Percentiles rank a stretch among this genome's conserved stretches.
Evolutionary conservation across 257 asterid genomes (phyloP).

Genomic region (Anisodus tanguticus): DNA sequence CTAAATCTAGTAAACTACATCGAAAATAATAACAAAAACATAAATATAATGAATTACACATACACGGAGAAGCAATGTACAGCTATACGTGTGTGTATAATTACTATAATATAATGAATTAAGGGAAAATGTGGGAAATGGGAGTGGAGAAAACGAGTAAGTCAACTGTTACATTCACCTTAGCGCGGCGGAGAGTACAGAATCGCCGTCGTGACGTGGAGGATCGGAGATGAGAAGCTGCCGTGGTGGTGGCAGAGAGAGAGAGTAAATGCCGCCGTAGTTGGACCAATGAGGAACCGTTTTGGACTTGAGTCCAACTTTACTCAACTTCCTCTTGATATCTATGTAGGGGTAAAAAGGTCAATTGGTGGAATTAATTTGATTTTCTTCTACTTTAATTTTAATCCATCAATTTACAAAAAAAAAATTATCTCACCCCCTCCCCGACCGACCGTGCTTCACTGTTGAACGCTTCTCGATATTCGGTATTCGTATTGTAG

Average conservation of each 20-base stretch:
- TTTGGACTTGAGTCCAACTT: slow-evolving; percentile 8
- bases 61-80: neutral
- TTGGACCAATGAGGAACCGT: neutral
- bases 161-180: neutral
- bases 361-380: neutral
- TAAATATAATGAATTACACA: neutral
- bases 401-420: neutral
- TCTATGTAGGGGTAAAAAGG: neutral
- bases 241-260: neutral
- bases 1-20: neutral
- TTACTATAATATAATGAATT: neutral
- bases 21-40: neutral
- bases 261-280: neutral
- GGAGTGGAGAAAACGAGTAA: neutral
- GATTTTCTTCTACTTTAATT: neutral
- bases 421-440: no score
- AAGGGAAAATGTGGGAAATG: neutral
- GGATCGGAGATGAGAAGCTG: slow-evolving; percentile 1
- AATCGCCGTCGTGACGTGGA: neutral
- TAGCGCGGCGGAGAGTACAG: neutral
- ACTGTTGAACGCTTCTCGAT: no score
- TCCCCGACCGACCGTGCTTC: no score
- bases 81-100: neutral
- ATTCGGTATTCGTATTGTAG: no score
- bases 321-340: neutral